Conservation (phyloP, 2,329 filamentous ascomycete species). For the Pleomassaria siparia region DNA sequence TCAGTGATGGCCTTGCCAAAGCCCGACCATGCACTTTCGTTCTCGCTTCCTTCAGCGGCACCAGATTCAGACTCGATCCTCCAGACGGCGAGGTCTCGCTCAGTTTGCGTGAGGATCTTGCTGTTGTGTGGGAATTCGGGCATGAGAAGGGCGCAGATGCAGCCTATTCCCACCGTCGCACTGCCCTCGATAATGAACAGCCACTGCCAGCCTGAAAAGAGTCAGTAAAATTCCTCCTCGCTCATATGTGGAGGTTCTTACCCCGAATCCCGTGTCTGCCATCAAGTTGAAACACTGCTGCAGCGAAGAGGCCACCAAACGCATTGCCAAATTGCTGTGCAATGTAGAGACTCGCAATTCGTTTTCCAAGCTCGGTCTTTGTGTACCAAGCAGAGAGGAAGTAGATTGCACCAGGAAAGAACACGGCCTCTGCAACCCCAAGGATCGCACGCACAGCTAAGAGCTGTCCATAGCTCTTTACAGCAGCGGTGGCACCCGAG, state of each 20-base stretch:
- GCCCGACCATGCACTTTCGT: conserved; percentile 53
- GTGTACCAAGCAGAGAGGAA: conserved; percentile 67
- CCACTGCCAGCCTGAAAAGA: conserved; percentile 46
- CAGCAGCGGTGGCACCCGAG: conserved; percentile 27
- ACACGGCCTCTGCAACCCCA: conserved; percentile 40
- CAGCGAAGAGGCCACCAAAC: conserved; percentile 48
- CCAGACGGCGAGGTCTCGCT: conserved; percentile 43
- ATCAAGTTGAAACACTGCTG: conserved; percentile 40
- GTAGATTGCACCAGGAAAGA: conserved; percentile 62
- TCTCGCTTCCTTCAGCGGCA: conserved; percentile 28
- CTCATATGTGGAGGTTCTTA: too few relatives aligned
- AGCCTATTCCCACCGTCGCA: conserved; percentile 29
- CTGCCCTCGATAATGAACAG: conserved; percentile 32
- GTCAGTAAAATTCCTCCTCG: too few relatives aligned
- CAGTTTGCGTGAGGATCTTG: conserved; percentile 47
- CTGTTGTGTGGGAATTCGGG: conserved; percentile 43
- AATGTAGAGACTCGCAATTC: conserved; percentile 39
- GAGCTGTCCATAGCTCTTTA: conserved; percentile 31
- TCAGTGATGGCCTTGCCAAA: conserved; percentile 60
- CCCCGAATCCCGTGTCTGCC: conserved; percentile 27
- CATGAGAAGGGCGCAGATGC: conserved; percentile 42
- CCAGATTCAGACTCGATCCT: conserved; percentile 50
- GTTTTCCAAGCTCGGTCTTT: conserved; percentile 46
- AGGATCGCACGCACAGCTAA: conserved; percentile 32
- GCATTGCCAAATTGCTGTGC: conserved; percentile 45